These are phyloP conservation scores for Pythium aristosporum DNA, from an alignment of 352 stramenopile species.

Conservation along the genomic window DNA sequence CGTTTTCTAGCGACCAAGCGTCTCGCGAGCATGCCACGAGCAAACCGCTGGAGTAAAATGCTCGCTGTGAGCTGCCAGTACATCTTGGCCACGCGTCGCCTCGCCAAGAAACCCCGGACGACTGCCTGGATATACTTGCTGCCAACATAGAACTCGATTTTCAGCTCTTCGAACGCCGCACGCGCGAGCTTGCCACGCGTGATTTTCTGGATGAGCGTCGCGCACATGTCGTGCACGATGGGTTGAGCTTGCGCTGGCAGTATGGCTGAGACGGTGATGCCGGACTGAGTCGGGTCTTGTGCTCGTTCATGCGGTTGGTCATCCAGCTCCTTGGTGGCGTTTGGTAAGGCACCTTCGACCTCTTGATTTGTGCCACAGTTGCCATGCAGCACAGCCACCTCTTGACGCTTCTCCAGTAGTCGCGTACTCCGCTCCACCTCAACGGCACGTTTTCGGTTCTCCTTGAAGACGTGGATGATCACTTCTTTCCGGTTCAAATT, in stretches of 20 bases:
- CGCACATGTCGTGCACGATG: conserved; percentile 65
- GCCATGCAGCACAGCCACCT: background rate
- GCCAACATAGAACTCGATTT: conserved; percentile 66
- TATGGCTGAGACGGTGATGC: background rate
- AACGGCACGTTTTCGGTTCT: conserved; percentile 48
- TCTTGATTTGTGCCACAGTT: conserved; percentile 4
- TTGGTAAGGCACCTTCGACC: background rate
- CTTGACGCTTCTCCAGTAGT: conserved; percentile 1
- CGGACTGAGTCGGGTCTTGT: background rate
- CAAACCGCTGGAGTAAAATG: conserved; percentile 52
- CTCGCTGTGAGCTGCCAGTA: conserved; percentile 68
- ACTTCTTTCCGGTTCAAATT: conserved; percentile 76
- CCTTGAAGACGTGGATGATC: conserved; percentile 70
- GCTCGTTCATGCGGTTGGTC: background rate
- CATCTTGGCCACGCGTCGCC: conserved; percentile 57
- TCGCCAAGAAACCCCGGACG: conserved; percentile 64
- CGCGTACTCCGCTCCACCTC: conserved; percentile 33
- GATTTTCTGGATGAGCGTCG: conserved; percentile 77
- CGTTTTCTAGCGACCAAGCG: conserved; percentile 29
- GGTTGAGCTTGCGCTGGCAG: conserved; percentile 7
- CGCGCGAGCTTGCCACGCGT: conserved; percentile 70
- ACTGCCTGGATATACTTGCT: conserved; percentile 79
- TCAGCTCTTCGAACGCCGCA: conserved; percentile 46
- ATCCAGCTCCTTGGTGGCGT: background rate
- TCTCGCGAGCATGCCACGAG: conserved; percentile 55